Conservation (phyloP, 2,329 filamentous ascomycete genomes). For the Alternaria ethzedia region DNA sequence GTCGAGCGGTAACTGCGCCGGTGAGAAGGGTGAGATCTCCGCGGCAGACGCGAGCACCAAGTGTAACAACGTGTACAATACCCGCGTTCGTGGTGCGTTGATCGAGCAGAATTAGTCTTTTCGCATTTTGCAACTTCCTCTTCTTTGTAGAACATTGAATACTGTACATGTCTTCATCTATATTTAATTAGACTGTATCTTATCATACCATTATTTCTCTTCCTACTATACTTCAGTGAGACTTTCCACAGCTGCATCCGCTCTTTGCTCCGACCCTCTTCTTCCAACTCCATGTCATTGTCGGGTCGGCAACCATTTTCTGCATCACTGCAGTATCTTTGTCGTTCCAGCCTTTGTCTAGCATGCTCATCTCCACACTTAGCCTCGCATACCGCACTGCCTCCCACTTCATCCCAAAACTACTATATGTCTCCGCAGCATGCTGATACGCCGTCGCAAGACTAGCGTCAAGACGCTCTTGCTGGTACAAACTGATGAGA, state of each 20-base stretch:
- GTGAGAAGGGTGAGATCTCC: conserved; percentile 16
- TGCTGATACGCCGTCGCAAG: conserved; percentile 49
- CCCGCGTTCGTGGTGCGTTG: neutral
- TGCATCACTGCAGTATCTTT: conserved; percentile 34
- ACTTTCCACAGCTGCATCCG: conserved; percentile 25
- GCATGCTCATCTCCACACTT: conserved; percentile 30
- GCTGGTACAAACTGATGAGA: conserved; percentile 45
- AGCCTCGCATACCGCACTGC: conserved; percentile 41
- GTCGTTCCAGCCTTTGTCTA: conserved; percentile 43
- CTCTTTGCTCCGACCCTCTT: conserved; percentile 35
- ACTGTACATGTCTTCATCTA: neutral
- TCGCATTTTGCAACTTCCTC: neutral
- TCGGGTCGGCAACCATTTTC: conserved; percentile 34
- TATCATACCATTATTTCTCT: neutral
- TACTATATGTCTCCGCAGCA: conserved; percentile 49
- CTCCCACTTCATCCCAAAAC: conserved; percentile 39
- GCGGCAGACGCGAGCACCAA: conserved; percentile 20
- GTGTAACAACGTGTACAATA: conserved; percentile 41
- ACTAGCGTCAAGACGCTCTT: conserved; percentile 47
- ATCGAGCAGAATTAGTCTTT: neutral
- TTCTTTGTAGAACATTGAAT: neutral
- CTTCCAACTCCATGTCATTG: conserved; percentile 44
- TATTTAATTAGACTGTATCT: neutral
- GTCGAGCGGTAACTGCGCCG: conserved; percentile 33
- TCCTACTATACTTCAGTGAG: neutral